phyloP scores from a whole-genome alignment of 257 asterid genomes.

The Plantago ovata region DNA sequence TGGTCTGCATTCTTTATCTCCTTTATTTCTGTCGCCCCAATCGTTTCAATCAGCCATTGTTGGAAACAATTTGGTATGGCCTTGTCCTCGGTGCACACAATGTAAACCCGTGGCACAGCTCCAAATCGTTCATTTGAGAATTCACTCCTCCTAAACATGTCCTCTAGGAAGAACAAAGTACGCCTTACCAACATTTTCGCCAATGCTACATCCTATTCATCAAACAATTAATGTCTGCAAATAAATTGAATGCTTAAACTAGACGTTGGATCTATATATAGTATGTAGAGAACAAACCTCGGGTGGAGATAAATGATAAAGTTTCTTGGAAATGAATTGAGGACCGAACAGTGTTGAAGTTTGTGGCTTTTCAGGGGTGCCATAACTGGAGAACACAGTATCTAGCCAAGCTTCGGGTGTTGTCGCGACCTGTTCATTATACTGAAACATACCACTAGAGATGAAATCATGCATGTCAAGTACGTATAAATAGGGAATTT shows the following conservation, averaged over 20 bases:
- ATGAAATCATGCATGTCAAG: not conserved
- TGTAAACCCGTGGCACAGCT: conserved; percentile 38
- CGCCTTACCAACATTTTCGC: conserved; percentile 41
- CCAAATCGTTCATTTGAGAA: conserved; percentile 41
- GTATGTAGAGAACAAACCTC: conserved; percentile 28
- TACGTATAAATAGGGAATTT: no score
- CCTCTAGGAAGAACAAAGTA: conserved; percentile 29
- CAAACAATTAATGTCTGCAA: no score
- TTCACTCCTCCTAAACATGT: conserved; percentile 26
- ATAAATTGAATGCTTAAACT: not conserved
- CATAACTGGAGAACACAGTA: conserved; percentile 32
- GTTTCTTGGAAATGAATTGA: conserved; percentile 22
- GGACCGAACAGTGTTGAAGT: conserved; percentile 38
- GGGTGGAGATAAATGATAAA: conserved; percentile 30
- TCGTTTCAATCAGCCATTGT: not conserved
- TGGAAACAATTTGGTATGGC: not conserved
- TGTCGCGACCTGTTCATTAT: no score
- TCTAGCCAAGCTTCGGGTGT: conserved; percentile 43
- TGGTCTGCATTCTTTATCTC: not conserved
- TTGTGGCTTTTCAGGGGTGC: conserved; percentile 30
- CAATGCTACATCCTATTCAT: conserved; percentile 52
- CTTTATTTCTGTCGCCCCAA: not conserved
- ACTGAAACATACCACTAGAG: conserved; percentile 24
- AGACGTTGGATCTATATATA: not conserved
- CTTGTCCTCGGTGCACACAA: conserved; percentile 34